phyloP scores from a whole-genome alignment of 805 yeast genomes.

The Candida khao-thaluensis region DNA sequence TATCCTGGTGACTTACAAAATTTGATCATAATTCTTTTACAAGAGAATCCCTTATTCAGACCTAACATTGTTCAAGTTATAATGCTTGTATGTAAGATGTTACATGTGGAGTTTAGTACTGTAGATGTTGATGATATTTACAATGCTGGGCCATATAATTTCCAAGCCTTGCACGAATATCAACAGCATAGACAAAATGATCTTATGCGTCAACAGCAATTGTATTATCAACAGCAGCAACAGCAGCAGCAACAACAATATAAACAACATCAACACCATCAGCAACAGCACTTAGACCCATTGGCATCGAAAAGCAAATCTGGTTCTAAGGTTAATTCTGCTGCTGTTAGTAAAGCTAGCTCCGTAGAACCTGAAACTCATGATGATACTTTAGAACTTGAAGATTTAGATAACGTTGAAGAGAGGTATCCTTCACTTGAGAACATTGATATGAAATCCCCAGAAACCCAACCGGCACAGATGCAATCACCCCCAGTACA shows the following conservation, averaged over 20 bases:
- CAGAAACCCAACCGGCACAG: not conserved
- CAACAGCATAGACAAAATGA: conserved; percentile 41
- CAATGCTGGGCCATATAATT: conserved; percentile 53
- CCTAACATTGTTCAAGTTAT: conserved; percentile 87
- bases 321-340: not conserved
- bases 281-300: conserved; percentile 11
- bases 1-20: conserved; percentile 72
- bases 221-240: conserved; percentile 42
- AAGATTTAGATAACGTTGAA: conserved; percentile 45
- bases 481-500: conserved; percentile 6
- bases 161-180: conserved; percentile 53
- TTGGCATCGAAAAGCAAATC: not conserved
- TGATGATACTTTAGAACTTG: conserved; percentile 33
- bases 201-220: conserved; percentile 34
- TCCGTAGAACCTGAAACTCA: conserved; percentile 5
- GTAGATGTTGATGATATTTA: conserved; percentile 44
- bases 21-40: conserved; percentile 74
- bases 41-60: conserved; percentile 76
- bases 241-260: conserved; percentile 20
- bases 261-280: conserved; percentile 34
- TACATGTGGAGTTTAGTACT: conserved; percentile 30
- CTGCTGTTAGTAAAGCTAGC: not conserved
- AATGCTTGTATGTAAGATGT: conserved; percentile 56
- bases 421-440: conserved; percentile 54
- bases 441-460: conserved; percentile 17